Percentiles rank a stretch among this genome's conserved stretches.
Conservation (phyloP, 202 grass and related monocot species). For the Miscanthus sacchariflorus region DNA sequence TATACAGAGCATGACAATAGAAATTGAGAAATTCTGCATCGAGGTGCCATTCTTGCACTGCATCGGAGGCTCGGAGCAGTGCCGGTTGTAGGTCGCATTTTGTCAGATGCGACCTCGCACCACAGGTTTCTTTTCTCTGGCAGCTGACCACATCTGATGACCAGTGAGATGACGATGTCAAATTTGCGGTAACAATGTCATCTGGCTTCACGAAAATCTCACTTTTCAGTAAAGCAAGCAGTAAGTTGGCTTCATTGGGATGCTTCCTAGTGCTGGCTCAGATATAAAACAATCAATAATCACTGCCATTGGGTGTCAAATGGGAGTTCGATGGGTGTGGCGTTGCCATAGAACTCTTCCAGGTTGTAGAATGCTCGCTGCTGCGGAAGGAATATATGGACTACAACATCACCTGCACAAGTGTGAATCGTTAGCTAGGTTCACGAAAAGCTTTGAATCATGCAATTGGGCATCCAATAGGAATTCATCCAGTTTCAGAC, state of each 20-base stretch:
- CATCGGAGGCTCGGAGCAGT: not conserved
- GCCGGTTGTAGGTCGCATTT: not conserved
- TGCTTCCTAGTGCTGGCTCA: not conserved
- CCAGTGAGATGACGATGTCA: not conserved
- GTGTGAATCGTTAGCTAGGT: not conserved
- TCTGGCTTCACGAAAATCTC: not conserved
- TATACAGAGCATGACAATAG: constrained; percentile 1
- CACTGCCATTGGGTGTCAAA: constrained; percentile 65
- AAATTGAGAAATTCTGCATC: not conserved
- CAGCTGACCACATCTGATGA: constrained; percentile 16
- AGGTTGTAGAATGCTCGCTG: constrained; percentile 93
- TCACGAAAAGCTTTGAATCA: not conserved
- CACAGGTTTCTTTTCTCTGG: not conserved
- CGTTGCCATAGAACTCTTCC: constrained; percentile 97
- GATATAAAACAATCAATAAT: not conserved
- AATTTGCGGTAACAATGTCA: not conserved
- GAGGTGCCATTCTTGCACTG: not conserved
- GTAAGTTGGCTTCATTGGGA: not conserved
- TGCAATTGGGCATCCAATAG: not conserved
- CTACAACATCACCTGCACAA: constrained; percentile 72
- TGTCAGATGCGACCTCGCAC: not conserved
- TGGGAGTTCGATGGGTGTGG: constrained; percentile 81
- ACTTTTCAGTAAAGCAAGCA: constrained; percentile 9
- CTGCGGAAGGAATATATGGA: constrained; percentile 70
- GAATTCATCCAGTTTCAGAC: not conserved